Conservation (phyloP, 2,329 filamentous ascomycete species). For the Tolypocladium inflatum region DNA sequence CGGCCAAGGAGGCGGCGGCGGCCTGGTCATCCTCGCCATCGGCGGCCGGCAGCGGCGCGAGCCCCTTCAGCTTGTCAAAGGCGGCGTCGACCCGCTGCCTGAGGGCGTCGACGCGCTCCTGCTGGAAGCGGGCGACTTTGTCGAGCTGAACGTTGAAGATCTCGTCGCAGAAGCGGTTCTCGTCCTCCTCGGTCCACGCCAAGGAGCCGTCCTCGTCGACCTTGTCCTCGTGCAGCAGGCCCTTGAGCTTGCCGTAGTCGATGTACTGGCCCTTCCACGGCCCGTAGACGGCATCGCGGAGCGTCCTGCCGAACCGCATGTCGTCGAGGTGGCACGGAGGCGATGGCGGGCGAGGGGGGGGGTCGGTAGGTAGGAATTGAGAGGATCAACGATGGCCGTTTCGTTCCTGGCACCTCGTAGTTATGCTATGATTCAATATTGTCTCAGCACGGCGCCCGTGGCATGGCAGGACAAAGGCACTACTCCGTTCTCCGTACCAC, state of each 20-base stretch:
- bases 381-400: not conserved
- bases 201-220: constrained; percentile 51
- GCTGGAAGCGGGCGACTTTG: constrained; percentile 87
- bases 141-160: constrained; percentile 90
- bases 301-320: constrained; percentile 92
- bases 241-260: constrained; percentile 90
- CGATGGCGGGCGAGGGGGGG: not conserved
- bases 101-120: constrained; percentile 56
- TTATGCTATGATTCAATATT: not conserved
- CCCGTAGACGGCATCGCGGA: constrained; percentile 67
- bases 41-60: constrained; percentile 46
- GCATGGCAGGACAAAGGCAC: not conserved
- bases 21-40: constrained; percentile 30
- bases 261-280: constrained; percentile 94
- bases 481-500: not conserved
- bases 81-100: constrained; percentile 43
- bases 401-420: not conserved
- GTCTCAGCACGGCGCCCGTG: not conserved
- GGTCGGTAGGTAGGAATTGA: not conserved
- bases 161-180: constrained; percentile 89
- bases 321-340: not conserved
- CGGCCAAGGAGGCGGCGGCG: constrained; percentile 6
- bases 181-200: constrained; percentile 88
- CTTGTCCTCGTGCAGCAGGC: constrained; percentile 69
- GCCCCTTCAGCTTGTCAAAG: constrained; percentile 67